Percentiles rank a stretch among this genome's conserved stretches.
These are phyloP conservation scores for Calonectria pauciramosa DNA, from an alignment of 2,329 filamentous ascomycete genomes.

Conservation along the genomic window DNA sequence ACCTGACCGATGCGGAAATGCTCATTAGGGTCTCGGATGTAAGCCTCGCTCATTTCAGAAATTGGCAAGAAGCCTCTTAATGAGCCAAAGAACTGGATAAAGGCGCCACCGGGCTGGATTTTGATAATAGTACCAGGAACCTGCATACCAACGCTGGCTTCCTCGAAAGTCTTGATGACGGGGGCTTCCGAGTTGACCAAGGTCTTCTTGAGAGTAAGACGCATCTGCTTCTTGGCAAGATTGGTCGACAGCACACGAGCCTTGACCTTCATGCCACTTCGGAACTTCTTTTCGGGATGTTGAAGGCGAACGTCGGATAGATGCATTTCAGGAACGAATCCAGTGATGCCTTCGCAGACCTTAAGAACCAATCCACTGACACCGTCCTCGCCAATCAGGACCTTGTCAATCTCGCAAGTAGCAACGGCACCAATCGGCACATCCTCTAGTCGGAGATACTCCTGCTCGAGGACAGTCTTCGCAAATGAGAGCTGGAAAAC, in stretches of 20 bases:
- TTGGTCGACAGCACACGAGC: conserved; percentile 88
- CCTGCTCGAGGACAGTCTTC: conserved; percentile 84
- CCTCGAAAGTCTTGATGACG: conserved; percentile 84
- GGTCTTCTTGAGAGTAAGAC: conserved; percentile 94
- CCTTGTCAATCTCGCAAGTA: conserved; percentile 86
- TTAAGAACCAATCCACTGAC: conserved; percentile 86
- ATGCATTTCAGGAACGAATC: conserved; percentile 90
- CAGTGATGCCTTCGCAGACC: conserved; percentile 87
- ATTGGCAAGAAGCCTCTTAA: conserved; percentile 91
- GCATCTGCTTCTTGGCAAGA: conserved; percentile 80
- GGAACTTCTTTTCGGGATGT: conserved; percentile 96
- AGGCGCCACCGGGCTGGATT: conserved; percentile 81
- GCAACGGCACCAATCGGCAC: conserved; percentile 85
- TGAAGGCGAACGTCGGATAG: conserved; percentile 89
- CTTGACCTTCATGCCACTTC: conserved; percentile 86
- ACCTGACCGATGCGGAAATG: conserved; percentile 94
- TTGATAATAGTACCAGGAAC: conserved; percentile 90
- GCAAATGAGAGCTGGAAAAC: conserved; percentile 89
- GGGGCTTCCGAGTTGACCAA: conserved; percentile 89
- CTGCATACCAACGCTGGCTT: conserved; percentile 80
- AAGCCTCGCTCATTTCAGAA: conserved; percentile 98
- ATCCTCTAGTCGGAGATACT: conserved; percentile 93
- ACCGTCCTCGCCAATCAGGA: conserved; percentile 83
- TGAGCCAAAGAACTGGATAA: conserved; percentile 91
- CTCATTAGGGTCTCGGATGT: conserved; percentile 87